Evolutionary conservation across 2,329 filamentous ascomycete species (phyloP).

Genomic region (Diaporthe citri): DNA sequence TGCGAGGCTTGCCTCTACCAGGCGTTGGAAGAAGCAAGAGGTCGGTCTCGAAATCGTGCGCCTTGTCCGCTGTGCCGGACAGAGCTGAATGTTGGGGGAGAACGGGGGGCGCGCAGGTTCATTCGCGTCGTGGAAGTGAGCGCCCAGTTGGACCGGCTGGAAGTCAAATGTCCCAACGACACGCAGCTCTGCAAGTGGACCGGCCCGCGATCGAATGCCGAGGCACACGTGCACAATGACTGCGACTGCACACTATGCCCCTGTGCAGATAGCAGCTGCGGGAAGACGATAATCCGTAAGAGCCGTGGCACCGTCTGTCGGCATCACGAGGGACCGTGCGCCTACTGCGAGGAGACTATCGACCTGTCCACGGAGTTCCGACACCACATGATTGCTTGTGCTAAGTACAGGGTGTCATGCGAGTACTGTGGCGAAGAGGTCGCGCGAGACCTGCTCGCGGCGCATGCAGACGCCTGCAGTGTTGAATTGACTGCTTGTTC

Average conservation of each 20-base stretch:
- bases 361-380: conserved; percentile 42
- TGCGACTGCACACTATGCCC: conserved; percentile 68
- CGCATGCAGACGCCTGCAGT: conserved; percentile 62
- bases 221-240: conserved; percentile 67
- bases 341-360: conserved; percentile 27
- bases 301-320: conserved; percentile 66
- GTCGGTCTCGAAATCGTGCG: conserved; percentile 52
- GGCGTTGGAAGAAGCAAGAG: conserved; percentile 44
- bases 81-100: conserved; percentile 48
- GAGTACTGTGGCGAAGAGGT: conserved; percentile 60
- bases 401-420: conserved; percentile 62
- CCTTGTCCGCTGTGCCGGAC: conserved; percentile 72
- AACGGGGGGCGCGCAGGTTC: conserved; percentile 20
- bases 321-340: conserved; percentile 55
- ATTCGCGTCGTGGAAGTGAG: conserved; percentile 44
- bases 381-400: conserved; percentile 59
- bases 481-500: conserved; percentile 53
- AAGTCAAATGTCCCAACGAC: conserved; percentile 69
- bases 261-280: conserved; percentile 68
- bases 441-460: conserved; percentile 50
- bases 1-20: conserved; percentile 68
- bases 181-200: conserved; percentile 63
- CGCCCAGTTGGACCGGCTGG: conserved; percentile 71
- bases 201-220: conserved; percentile 65
- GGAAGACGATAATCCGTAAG: conserved; percentile 64